phyloP scores from a whole-genome alignment of 2,329 filamentous ascomycete species.

The Thelonectria blattea region DNA sequence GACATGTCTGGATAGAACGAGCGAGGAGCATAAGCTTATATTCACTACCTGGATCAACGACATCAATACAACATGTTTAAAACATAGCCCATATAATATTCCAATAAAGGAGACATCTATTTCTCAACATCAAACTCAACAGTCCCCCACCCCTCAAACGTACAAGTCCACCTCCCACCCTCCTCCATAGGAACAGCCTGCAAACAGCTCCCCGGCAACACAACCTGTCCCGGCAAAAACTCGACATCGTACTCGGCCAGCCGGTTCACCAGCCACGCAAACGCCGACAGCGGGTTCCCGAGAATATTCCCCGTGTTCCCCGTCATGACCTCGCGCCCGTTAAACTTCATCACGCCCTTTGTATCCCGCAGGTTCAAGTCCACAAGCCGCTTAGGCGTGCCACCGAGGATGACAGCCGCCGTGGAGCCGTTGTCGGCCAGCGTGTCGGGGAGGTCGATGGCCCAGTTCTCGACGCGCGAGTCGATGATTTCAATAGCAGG shows the following conservation, averaged over 20 bases:
- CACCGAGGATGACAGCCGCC: conserved; percentile 36
- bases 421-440: conserved; percentile 37
- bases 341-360: conserved; percentile 31
- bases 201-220: conserved; percentile 36
- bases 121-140: conserved; percentile 34
- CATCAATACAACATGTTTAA: no score
- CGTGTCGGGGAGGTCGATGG: conserved; percentile 36
- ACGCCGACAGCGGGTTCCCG: conserved; percentile 33
- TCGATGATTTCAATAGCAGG: conserved; percentile 41
- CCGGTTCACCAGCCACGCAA: conserved; percentile 37
- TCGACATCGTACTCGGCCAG: conserved; percentile 33
- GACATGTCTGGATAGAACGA: background rate
- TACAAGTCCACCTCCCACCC: conserved; percentile 31
- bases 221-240: conserved; percentile 32
- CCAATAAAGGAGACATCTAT: background rate
- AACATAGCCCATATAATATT: no score
- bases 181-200: conserved; percentile 34
- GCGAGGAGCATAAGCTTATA: no score
- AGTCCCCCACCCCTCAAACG: conserved; percentile 34
- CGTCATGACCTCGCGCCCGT: conserved; percentile 33
- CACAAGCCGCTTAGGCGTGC: conserved; percentile 31
- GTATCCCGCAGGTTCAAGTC: conserved; percentile 34
- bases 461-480: conserved; percentile 37
- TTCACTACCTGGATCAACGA: no score
- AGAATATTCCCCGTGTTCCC: conserved; percentile 38